These are phyloP conservation scores for Ceratocystis huliohia DNA, from an alignment of 2,329 filamentous ascomycete genomes.

Conservation along the genomic window DNA sequence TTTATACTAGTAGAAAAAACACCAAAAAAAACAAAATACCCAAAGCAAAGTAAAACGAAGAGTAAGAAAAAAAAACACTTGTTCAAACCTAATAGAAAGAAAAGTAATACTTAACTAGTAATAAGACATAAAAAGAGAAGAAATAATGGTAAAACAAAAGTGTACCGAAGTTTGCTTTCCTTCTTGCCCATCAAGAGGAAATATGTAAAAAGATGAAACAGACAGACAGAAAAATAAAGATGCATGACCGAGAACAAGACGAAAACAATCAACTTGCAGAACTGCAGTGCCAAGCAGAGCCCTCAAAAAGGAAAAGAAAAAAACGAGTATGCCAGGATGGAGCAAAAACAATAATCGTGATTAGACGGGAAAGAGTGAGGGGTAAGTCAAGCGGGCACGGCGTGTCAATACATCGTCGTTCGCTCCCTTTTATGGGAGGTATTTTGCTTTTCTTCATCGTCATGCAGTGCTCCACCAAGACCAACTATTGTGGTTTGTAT, in stretches of 20 bases:
- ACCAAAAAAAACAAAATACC: conserved; percentile 11
- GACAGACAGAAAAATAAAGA: not conserved
- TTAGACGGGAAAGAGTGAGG: not conserved
- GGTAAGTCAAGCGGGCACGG: not conserved
- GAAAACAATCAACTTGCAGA: not conserved
- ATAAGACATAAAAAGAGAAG: conserved; percentile 13
- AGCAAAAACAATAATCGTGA: not conserved
- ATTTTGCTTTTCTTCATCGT: not conserved
- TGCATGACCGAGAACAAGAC: not conserved
- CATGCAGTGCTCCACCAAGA: not conserved
- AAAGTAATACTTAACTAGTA: conserved; percentile 14
- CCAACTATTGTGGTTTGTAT: not conserved
- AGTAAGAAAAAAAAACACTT: conserved; percentile 1
- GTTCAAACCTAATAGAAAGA: conserved; percentile 8
- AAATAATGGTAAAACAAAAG: conserved; percentile 9
- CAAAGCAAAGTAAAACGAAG: too few species aligned
- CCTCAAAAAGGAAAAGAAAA: not conserved
- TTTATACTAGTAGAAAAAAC: conserved; percentile 17
- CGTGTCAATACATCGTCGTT: not conserved
- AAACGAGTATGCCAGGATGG: not conserved
- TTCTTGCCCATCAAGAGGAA: conserved; percentile 10
- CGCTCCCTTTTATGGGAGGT: not conserved
- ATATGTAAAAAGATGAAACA: conserved; percentile 3
- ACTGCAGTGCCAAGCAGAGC: not conserved
- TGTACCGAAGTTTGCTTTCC: conserved; percentile 7